phyloP scores from a whole-genome alignment of 2,329 filamentous ascomycete species.

The Neofusicoccum sp. region DNA sequence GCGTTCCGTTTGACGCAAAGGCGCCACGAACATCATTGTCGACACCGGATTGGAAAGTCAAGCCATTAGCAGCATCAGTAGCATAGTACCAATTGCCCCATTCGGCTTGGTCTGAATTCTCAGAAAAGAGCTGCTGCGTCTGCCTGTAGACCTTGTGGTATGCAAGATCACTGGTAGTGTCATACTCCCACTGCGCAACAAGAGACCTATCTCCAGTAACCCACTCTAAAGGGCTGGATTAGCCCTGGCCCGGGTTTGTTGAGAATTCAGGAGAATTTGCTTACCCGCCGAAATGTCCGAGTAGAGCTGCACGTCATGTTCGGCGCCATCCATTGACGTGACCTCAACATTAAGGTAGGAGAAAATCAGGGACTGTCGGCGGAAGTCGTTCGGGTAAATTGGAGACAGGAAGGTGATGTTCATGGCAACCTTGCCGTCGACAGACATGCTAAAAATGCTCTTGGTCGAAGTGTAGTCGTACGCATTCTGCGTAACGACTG shows the following conservation, averaged over 20 bases:
- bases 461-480: conserved; percentile 71
- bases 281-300: conserved; percentile 68
- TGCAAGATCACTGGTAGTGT: conserved; percentile 42
- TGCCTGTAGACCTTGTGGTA: conserved; percentile 60
- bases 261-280: conserved; percentile 24
- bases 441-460: conserved; percentile 67
- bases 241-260: not conserved
- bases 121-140: conserved; percentile 47
- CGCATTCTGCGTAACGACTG: conserved; percentile 55
- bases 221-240: conserved; percentile 59
- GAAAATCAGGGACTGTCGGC: conserved; percentile 66
- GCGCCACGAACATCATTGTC: conserved; percentile 47
- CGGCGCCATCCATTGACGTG: conserved; percentile 58
- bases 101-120: conserved; percentile 49
- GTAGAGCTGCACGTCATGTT: conserved; percentile 68
- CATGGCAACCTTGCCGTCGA: conserved; percentile 60
- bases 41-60: conserved; percentile 49
- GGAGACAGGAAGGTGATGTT: conserved; percentile 70
- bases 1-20: conserved; percentile 45
- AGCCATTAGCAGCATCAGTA: conserved; percentile 40
- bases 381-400: conserved; percentile 64
- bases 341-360: conserved; percentile 68
- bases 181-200: conserved; percentile 63
- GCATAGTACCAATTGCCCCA: conserved; percentile 57
- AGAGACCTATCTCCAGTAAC: conserved; percentile 60